Percentiles rank a stretch among this genome's conserved stretches.
These are phyloP conservation scores for Pyrenophora teres DNA, from an alignment of 2,329 filamentous ascomycete genomes.

Conservation along the genomic window DNA sequence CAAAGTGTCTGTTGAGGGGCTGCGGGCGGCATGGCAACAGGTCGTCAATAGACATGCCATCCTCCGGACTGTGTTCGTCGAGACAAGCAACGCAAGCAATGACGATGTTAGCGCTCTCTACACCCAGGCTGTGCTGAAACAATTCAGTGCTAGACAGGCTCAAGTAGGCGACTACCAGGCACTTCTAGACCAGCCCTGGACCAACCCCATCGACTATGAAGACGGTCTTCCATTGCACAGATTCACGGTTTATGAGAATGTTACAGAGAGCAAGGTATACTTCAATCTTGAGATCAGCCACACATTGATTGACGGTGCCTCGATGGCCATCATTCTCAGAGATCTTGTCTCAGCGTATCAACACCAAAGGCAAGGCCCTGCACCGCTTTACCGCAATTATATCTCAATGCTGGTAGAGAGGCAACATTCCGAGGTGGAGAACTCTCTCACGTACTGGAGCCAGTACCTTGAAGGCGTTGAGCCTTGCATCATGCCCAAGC, in stretches of 20 bases:
- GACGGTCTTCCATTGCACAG: constrained; percentile 47
- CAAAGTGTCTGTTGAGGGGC: neutral
- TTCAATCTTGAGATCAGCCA: constrained; percentile 55
- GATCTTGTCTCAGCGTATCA: constrained; percentile 51
- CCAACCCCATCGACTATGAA: constrained; percentile 3
- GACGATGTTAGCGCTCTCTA: too few relatives aligned
- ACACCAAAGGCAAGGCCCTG: constrained; percentile 22
- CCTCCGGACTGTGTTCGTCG: constrained; percentile 21
- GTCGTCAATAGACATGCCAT: constrained; percentile 19
- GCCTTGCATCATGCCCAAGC: constrained; percentile 45
- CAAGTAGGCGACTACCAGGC: neutral
- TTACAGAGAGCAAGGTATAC: constrained; percentile 36
- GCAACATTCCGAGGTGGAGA: constrained; percentile 25
- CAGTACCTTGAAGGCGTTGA: constrained; percentile 45
- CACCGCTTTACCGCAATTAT: constrained; percentile 15
- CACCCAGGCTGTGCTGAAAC: constrained; percentile 15
- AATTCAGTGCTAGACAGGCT: neutral
- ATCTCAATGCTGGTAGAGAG: constrained; percentile 37
- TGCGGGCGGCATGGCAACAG: constrained; percentile 14
- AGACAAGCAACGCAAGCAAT: constrained; percentile 1
- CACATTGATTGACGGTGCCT: constrained; percentile 54
- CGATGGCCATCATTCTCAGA: constrained; percentile 51
- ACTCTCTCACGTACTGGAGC: constrained; percentile 48
- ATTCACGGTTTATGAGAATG: constrained; percentile 48
- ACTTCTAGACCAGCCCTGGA: neutral